phyloP scores from a whole-genome alignment of 192 early-diverging fungal species.

The Pilaira anomala region DNA sequence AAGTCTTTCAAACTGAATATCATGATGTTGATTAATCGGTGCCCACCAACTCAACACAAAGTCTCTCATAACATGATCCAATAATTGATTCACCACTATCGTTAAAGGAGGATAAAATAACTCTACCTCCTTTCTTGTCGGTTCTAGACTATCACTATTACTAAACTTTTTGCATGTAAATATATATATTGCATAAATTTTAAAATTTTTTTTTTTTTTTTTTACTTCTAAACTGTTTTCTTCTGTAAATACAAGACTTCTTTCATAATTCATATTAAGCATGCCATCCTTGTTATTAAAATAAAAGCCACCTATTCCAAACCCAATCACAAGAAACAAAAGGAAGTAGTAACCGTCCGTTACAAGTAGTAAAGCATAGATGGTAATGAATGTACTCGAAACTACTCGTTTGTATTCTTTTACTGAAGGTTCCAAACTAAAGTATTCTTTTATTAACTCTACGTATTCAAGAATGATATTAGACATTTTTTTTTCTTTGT shows the following conservation, averaged over 20 bases:
- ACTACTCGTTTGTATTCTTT: neutral
- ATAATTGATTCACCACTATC: neutral
- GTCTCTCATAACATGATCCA: conserved; percentile 22
- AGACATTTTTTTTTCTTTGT: no score
- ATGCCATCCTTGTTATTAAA: neutral
- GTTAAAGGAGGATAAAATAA: conserved; percentile 26
- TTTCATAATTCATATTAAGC: neutral
- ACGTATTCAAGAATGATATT: no score
- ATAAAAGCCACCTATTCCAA: neutral
- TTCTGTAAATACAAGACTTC: neutral
- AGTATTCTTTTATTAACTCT: no score
- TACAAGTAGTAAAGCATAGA: conserved; percentile 12
- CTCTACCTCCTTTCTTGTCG: conserved; percentile 7
- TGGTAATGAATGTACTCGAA: neutral
- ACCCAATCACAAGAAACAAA: conserved; percentile 14
- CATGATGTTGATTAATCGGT: conserved; percentile 20
- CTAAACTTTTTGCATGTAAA: neutral
- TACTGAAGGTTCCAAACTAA: neutral
- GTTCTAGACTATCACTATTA: conserved; percentile 1
- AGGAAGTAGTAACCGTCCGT: conserved; percentile 13
- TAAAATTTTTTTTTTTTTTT: neutral
- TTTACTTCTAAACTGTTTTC: neutral
- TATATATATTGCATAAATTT: neutral
- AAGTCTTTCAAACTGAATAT: conserved; percentile 8
- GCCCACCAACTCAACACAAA: conserved; percentile 36